phyloP scores from a whole-genome alignment of 805 yeast genomes.

The Myxozyma lipomycoides region DNA sequence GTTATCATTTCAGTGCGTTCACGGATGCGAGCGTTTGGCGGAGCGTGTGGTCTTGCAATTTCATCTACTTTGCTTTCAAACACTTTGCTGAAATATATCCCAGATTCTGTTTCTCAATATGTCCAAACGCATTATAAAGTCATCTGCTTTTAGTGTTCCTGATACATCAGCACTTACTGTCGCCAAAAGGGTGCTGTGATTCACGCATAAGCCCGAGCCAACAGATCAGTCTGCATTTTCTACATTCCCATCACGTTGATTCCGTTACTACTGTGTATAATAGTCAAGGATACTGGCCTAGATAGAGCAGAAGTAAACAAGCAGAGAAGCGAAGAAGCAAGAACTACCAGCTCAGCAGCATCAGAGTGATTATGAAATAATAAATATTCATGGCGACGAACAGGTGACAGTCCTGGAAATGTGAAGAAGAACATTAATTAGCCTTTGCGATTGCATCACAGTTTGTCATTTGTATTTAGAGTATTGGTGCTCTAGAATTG shows the following conservation, averaged over 20 bases:
- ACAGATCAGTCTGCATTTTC: constrained; percentile 22
- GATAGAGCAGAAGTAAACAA: constrained; percentile 9
- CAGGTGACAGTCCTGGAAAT: background rate
- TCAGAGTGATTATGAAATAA: background rate
- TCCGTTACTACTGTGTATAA: constrained; percentile 17
- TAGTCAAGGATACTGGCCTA: constrained; percentile 23
- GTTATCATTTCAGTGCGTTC: constrained; percentile 57
- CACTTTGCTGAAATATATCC: constrained; percentile 14
- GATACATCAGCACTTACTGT: constrained; percentile 10
- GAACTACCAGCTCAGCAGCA: background rate
- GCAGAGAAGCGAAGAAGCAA: background rate
- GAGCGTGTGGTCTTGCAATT: constrained; percentile 56
- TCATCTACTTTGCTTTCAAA: constrained; percentile 31
- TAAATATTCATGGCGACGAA: background rate
- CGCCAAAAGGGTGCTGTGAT: constrained; percentile 11
- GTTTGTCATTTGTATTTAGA: too few relatives aligned
- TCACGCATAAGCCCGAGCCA: constrained; percentile 24
- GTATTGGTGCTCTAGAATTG: too few relatives aligned
- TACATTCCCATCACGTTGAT: constrained; percentile 17
- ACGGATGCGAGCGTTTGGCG: constrained; percentile 56
- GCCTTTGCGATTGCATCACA: background rate
- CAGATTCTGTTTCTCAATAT: constrained; percentile 8
- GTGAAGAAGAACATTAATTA: background rate
- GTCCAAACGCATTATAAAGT: constrained; percentile 5
- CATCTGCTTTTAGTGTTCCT: constrained; percentile 20